These are phyloP conservation scores for Umbelopsis sp. DNA, from an alignment of 371 early-diverging fungal species.

Conservation along the genomic window DNA sequence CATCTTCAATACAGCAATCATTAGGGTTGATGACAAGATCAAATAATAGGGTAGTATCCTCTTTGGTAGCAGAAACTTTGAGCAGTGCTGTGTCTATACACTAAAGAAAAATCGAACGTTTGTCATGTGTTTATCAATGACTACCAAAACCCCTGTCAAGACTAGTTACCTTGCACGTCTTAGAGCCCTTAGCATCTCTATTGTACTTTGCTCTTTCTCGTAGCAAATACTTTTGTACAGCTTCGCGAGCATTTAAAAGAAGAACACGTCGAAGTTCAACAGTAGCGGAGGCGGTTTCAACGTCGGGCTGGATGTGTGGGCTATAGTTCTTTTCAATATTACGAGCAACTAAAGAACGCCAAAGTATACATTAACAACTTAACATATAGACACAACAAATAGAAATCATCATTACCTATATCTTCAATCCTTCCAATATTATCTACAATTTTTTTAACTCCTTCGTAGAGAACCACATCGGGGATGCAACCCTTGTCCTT, in stretches of 20 bases:
- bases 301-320: constrained; percentile 32
- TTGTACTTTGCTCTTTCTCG: constrained; percentile 40
- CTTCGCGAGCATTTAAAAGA: constrained; percentile 63
- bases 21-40: constrained; percentile 57
- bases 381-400: background rate
- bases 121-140: background rate
- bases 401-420: constrained; percentile 42
- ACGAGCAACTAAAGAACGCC: constrained; percentile 27
- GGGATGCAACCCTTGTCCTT: constrained; percentile 19
- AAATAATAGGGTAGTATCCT: constrained; percentile 43
- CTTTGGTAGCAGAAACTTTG: constrained; percentile 58
- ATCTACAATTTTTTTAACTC: constrained; percentile 37
- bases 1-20: constrained; percentile 55
- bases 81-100: constrained; percentile 71
- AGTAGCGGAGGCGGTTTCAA: constrained; percentile 22
- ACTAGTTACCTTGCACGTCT: constrained; percentile 29
- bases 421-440: constrained; percentile 53
- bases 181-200: constrained; percentile 34
- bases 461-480: constrained; percentile 48
- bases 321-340: constrained; percentile 34
- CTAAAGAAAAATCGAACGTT: constrained; percentile 31
- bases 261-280: constrained; percentile 48
- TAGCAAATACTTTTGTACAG: constrained; percentile 49
- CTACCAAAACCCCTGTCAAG: background rate
- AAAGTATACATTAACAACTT: background rate